Evolutionary conservation across 345 rosid genomes (phyloP), one percentile per base, ranked within the genome.

Genomic region (Populus davidiana): DNA sequence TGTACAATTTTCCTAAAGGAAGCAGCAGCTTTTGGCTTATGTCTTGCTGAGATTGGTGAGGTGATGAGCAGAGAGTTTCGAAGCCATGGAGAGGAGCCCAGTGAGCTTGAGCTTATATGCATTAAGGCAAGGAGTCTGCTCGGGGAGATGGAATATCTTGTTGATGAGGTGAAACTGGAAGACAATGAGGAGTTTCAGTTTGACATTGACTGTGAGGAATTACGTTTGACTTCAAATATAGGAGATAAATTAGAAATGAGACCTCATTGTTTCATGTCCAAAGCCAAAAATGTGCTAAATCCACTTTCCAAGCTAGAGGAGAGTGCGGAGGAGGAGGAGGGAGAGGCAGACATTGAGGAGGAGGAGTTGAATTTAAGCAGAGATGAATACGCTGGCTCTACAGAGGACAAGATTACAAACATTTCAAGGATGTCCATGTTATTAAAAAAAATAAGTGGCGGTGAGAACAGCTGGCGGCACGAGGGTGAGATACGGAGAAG

Each of bases 31-130:
- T 81, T 79, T 50, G 89, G 86, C 52, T 78, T 81, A 18, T 81
- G 84, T 72, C 87, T 84, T 39, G 84, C 83, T 49, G 89, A 84
- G 75, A 80, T 86, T 62, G 87, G 89, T 25, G 85, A 82, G 79
- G 84, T 86, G 89, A 86, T 86, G 87, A 84, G 85, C 54, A 84
- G 89, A 75, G 89, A 86, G 83, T 84, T 82, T 62, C 67, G 35
- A 16, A 85, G 85, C 27, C 85, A 73, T 20, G 84, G 77, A 14
- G 89, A 84, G 77, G 82, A 84, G 69, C 85, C 85, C 1, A 86
- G 89, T 74, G 81, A 82, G 71, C 79, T 86, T 49, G 87, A 86
- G 82, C 67, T 73, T n/a, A 36, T 86, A 79, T 82, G 87, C 71
- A 80, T 84, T 36, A 81, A 86, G 73, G 89, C 86, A 27, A 82